A percentile compares a stretch with the other conserved stretches of the same genome.
phyloP scores from a whole-genome alignment of 345 rosid genomes.

The Lumnitzera racemosa region DNA sequence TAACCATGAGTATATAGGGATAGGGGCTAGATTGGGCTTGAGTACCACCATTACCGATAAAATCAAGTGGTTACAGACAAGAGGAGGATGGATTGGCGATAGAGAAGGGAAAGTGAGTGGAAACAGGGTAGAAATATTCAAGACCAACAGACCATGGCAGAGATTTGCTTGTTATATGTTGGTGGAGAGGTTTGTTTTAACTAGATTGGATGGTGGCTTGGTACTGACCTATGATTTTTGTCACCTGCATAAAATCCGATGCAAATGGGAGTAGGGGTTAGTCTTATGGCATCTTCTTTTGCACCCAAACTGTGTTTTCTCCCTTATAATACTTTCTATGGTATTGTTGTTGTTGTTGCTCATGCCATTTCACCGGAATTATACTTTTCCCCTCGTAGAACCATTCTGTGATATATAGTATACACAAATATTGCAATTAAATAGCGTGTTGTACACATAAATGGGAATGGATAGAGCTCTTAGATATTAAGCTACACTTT shows the following conservation, averaged over 20 bases:
- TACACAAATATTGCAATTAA: too few relatives aligned
- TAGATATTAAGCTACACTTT: too few relatives aligned
- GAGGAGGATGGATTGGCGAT: conserved; percentile 52
- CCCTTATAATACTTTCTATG: too few relatives aligned
- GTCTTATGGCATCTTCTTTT: too few relatives aligned
- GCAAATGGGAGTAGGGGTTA: conserved; percentile 22
- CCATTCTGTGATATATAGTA: too few relatives aligned
- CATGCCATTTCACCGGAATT: too few relatives aligned
- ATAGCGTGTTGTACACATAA: too few relatives aligned
- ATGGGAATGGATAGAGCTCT: too few relatives aligned
- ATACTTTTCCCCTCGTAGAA: too few relatives aligned
- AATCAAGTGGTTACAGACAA: conserved; percentile 58
- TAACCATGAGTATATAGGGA: conserved; percentile 12
- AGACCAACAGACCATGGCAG: conserved; percentile 23
- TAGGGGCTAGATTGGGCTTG: conserved; percentile 33
- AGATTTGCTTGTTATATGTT: conserved; percentile 28
- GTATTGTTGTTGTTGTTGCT: too few relatives aligned
- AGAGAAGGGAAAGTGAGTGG: conserved; percentile 44
- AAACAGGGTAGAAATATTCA: conserved; percentile 35
- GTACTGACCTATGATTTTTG: conserved; percentile 31
- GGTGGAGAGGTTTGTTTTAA: conserved; percentile 48
- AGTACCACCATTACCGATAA: conserved; percentile 55
- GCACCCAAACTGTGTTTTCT: too few relatives aligned
- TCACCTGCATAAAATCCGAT: conserved; percentile 26
- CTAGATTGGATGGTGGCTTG: conserved; percentile 41